These are phyloP conservation scores for Fusarium sacchari DNA, from an alignment of 2,329 filamentous ascomycete genomes.

Conservation along the genomic window DNA sequence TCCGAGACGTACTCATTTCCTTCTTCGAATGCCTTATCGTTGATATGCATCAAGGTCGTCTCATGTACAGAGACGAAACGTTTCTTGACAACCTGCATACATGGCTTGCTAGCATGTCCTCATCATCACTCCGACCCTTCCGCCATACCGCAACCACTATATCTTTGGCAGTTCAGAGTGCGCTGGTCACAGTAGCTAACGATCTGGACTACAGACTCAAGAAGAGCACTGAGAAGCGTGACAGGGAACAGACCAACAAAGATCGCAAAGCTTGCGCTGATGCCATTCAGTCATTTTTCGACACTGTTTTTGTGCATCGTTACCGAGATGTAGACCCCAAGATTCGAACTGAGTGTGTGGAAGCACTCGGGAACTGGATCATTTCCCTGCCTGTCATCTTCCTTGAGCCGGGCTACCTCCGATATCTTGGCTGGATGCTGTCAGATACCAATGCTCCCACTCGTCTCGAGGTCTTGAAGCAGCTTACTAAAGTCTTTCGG, in stretches of 20 bases:
- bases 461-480: conserved; percentile 85
- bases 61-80: conserved; percentile 79
- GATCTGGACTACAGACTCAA: conserved; percentile 77
- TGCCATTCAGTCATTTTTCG: conserved; percentile 85
- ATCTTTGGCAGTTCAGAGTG: conserved; percentile 80
- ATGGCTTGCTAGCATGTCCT: conserved; percentile 93
- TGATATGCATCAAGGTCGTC: conserved; percentile 82
- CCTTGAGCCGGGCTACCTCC: conserved; percentile 88
- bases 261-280: conserved; percentile 76
- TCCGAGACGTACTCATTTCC: conserved; percentile 78
- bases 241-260: conserved; percentile 74
- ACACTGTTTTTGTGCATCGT: conserved; percentile 92
- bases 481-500: conserved; percentile 82
- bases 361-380: conserved; percentile 90
- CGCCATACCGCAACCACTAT: conserved; percentile 92
- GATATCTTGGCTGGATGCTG: conserved; percentile 95
- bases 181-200: conserved; percentile 78
- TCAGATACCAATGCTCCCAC: conserved; percentile 81
- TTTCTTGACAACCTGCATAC: conserved; percentile 89
- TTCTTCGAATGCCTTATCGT: conserved; percentile 84
- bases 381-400: conserved; percentile 84
- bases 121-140: conserved; percentile 86
- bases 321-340: conserved; percentile 93
- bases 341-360: conserved; percentile 88
- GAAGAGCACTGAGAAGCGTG: conserved; percentile 80